Conservation (phyloP, 768 basidiomycete genomes). For the Calocybe indica region DNA sequence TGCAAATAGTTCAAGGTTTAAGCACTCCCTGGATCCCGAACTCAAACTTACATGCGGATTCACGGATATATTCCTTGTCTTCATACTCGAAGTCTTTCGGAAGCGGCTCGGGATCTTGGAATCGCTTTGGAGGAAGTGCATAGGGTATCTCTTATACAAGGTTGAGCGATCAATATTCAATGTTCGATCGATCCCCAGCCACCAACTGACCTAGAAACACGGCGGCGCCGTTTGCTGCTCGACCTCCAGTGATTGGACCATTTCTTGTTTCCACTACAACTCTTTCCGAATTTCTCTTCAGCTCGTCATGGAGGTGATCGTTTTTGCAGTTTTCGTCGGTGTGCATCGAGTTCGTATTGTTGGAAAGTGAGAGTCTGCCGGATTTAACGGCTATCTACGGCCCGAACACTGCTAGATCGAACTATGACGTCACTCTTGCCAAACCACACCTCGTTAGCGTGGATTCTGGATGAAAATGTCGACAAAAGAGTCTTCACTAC, state of each 20-base stretch:
- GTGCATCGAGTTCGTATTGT: no score
- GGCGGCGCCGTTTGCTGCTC: conserved; percentile 53
- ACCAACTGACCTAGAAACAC: conserved; percentile 55
- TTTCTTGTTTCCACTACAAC: conserved; percentile 48
- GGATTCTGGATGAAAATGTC: no score
- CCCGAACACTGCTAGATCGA: no score
- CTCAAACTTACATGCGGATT: conserved; percentile 45
- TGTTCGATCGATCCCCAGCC: neutral
- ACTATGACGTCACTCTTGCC: no score
- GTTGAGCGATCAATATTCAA: neutral
- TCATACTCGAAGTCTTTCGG: conserved; percentile 52
- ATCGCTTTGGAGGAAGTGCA: conserved; percentile 58
- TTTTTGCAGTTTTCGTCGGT: neutral
- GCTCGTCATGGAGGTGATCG: conserved; percentile 52
- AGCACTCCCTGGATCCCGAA: neutral
- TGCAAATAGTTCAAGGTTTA: conserved; percentile 13
- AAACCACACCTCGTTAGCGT: no score
- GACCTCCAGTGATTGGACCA: conserved; percentile 53
- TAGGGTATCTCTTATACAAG: conserved; percentile 64
- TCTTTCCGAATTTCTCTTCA: conserved; percentile 31
- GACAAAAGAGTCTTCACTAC: no score
- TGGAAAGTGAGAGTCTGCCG: no score
- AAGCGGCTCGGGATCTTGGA: conserved; percentile 55
- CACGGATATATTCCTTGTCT: conserved; percentile 52
- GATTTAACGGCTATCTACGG: no score